Evolutionary conservation across 75 land plant species (phyloP).

Genomic region (Chamaecyparis obtusa): DNA sequence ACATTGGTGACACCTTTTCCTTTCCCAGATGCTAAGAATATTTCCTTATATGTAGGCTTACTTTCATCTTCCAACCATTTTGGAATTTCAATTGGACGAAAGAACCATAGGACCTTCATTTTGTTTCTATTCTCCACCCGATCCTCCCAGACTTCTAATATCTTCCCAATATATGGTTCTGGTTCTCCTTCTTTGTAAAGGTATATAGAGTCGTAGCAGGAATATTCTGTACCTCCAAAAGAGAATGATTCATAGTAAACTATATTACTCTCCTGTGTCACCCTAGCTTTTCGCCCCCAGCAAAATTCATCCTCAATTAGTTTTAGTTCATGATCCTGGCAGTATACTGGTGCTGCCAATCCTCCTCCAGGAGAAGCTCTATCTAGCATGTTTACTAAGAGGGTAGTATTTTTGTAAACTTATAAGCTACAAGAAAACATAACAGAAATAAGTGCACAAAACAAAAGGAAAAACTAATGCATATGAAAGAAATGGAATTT

Average conservation of each 20-base stretch:
- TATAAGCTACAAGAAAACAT: background rate
- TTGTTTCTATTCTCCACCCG: conserved; percentile 25
- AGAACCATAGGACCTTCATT: conserved; percentile 70
- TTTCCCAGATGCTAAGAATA: conserved; percentile 76
- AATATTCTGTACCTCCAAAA: conserved; percentile 54
- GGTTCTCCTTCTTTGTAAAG: conserved; percentile 31
- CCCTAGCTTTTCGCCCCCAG: conserved; percentile 47
- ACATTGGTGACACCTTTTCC: conserved; percentile 60
- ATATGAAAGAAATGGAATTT: background rate
- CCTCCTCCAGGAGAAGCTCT: background rate
- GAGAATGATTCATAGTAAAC: conserved; percentile 64
- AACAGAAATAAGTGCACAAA: background rate
- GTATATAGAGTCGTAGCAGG: conserved; percentile 52
- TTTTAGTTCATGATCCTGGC: background rate
- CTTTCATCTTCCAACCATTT: conserved; percentile 25
- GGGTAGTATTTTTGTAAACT: background rate
- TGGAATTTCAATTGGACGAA: conserved; percentile 48
- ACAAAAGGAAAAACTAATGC: background rate
- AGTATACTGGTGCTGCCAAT: background rate
- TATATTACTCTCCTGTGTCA: conserved; percentile 25
- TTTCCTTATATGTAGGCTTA: conserved; percentile 38
- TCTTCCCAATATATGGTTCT: conserved; percentile 67
- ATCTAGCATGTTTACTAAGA: background rate
- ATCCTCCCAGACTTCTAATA: conserved; percentile 64
- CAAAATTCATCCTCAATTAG: conserved; percentile 23